Evolutionary conservation across 2,329 filamentous ascomycete genomes (phyloP).

Genomic region (Stagonosporopsis tanaceti): DNA sequence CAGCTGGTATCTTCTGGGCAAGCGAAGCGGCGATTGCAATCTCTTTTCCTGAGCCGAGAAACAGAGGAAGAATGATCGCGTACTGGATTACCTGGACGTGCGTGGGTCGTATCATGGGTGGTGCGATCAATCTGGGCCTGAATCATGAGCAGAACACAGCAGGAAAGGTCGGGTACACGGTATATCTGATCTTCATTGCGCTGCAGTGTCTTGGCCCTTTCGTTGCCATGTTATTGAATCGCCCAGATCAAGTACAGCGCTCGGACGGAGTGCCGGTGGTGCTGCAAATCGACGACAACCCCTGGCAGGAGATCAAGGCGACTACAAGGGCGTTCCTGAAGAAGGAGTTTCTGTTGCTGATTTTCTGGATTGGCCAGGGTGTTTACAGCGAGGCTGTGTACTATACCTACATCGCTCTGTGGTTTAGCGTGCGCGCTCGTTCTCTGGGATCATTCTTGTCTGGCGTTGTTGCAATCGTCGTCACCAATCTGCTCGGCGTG

Average conservation of each 20-base stretch:
- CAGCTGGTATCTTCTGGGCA: conserved; percentile 26
- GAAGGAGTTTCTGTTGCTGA: conserved; percentile 57
- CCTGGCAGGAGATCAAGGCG: conserved; percentile 14
- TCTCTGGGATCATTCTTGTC: conserved; percentile 57
- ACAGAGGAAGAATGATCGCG: conserved; percentile 30
- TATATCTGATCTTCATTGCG: conserved; percentile 49
- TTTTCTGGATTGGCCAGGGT: conserved; percentile 44
- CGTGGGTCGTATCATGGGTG: conserved; percentile 61
- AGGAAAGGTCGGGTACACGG: conserved; percentile 57
- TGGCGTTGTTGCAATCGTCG: conserved; percentile 47
- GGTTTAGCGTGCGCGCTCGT: conserved; percentile 60
- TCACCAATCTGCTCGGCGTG: conserved; percentile 69
- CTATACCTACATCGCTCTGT: conserved; percentile 59
- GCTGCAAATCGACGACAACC: conserved; percentile 52
- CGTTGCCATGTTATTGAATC: conserved; percentile 54
- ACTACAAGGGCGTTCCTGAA: conserved; percentile 40
- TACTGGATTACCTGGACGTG: conserved; percentile 63
- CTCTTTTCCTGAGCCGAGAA: conserved; percentile 19
- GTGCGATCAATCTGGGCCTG: conserved; percentile 59
- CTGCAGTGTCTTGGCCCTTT: conserved; percentile 57
- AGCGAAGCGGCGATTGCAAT: conserved; percentile 24
- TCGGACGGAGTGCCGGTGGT: conserved; percentile 50
- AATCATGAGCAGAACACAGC: conserved; percentile 54
- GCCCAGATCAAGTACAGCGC: conserved; percentile 55
- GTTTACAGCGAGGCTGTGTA: conserved; percentile 22